phyloP scores from a whole-genome alignment of 768 basidiomycete species.

The Suillus ampliporus region DNA sequence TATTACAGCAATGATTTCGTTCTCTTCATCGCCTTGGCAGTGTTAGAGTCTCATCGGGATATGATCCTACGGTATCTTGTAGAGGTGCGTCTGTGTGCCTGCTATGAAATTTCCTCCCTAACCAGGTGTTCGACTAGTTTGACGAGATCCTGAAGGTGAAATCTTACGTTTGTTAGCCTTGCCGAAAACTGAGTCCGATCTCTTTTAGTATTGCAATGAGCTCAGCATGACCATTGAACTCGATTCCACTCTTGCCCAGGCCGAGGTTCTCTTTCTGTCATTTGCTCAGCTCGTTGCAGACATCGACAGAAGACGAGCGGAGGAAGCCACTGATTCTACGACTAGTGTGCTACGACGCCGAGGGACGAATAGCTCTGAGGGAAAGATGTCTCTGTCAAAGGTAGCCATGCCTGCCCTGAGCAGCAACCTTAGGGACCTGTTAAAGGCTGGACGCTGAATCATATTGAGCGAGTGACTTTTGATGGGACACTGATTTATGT shows the following conservation, averaged over 20 bases:
- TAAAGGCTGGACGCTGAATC: conserved; percentile 51
- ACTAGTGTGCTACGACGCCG: conserved; percentile 41
- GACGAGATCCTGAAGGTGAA: conserved; percentile 78
- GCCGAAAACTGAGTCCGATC: background rate
- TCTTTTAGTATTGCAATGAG: conserved; percentile 83
- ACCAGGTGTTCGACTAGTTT: conserved; percentile 52
- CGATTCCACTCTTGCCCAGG: conserved; percentile 94
- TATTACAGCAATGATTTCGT: conserved; percentile 88
- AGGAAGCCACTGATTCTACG: conserved; percentile 42
- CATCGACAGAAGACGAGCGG: conserved; percentile 79
- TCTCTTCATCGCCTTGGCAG: conserved; percentile 93
- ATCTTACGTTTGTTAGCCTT: conserved; percentile 11
- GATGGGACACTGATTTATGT: background rate
- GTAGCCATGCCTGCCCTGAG: conserved; percentile 57
- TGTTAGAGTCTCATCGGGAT: conserved; percentile 94
- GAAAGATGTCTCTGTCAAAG: conserved; percentile 27
- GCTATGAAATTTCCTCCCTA: background rate
- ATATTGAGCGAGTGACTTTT: background rate
- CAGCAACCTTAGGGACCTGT: conserved; percentile 64
- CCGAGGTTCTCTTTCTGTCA: conserved; percentile 94
- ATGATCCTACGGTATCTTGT: conserved; percentile 94
- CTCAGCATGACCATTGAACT: conserved; percentile 97
- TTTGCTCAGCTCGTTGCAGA: conserved; percentile 89
- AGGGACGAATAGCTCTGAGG: conserved; percentile 21
- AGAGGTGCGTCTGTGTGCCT: conserved; percentile 60